Evolutionary conservation across 257 asterid genomes (phyloP).

Genomic region (Ilex asprella): DNA sequence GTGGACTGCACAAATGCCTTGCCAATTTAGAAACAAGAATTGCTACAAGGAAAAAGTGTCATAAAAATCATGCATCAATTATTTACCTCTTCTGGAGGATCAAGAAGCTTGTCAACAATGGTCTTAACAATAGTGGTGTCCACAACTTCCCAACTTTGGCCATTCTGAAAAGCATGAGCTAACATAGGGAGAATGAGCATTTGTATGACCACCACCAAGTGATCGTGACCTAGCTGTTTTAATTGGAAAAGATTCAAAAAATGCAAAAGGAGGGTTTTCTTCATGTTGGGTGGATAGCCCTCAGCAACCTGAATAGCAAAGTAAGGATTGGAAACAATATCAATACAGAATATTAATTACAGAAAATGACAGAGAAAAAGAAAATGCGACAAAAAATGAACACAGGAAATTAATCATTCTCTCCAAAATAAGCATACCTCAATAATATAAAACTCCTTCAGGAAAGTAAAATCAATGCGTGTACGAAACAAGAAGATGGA

Average conservation of each 20-base stretch:
- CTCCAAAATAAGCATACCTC: constrained; percentile 50
- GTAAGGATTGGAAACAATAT: constrained; percentile 7
- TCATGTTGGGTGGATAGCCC: constrained; percentile 86
- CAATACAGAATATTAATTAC: constrained; percentile 8
- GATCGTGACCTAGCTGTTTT: constrained; percentile 86
- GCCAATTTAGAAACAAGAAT: constrained; percentile 1
- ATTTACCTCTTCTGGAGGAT: constrained; percentile 98
- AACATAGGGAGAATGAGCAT: constrained; percentile 98
- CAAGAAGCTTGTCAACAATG: constrained; percentile 92
- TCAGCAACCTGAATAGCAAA: constrained; percentile 71
- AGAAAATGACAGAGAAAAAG: background rate
- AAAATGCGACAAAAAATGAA: background rate
- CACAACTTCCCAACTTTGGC: constrained; percentile 98
- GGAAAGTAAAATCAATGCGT: constrained; percentile 92
- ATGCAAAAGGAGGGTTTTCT: constrained; percentile 82
- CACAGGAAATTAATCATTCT: background rate
- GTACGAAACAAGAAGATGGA: constrained; percentile 84
- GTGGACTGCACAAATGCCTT: background rate
- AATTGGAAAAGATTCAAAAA: constrained; percentile 84
- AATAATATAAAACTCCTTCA: constrained; percentile 92
- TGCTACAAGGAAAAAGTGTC: background rate
- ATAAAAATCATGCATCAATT: constrained; percentile 9
- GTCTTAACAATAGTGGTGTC: constrained; percentile 86
- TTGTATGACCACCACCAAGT: constrained; percentile 96
- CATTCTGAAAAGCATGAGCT: constrained; percentile 93